phyloP scores from a whole-genome alignment of 352 stramenopile genomes.

The Globisporangium sylvaticum region DNA sequence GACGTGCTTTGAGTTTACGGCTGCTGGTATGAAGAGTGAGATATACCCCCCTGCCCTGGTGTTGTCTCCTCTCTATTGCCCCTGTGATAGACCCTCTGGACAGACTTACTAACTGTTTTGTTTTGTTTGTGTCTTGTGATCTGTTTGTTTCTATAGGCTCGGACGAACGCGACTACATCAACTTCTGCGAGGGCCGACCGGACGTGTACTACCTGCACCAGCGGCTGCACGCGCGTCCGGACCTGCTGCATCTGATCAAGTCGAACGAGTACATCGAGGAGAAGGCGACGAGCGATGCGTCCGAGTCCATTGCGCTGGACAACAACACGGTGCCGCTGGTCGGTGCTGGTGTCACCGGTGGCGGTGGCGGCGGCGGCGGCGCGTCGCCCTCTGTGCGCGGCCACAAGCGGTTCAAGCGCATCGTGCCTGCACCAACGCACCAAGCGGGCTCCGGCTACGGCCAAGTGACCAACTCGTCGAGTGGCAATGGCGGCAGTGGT shows the following conservation, averaged over 20 bases:
- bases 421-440: slow-evolving; percentile 20
- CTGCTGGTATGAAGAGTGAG: slow-evolving; percentile 85
- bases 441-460: neutral
- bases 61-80: neutral
- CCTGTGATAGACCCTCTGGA: neutral
- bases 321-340: slow-evolving; percentile 6
- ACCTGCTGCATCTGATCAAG: slow-evolving; percentile 77
- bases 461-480: neutral
- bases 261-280: slow-evolving; percentile 84
- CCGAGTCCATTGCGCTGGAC: slow-evolving; percentile 30
- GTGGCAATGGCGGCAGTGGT: neutral
- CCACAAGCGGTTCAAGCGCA: slow-evolving; percentile 71
- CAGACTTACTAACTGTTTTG: slow-evolving; percentile 17
- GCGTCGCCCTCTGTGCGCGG: slow-evolving; percentile 28
- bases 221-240: slow-evolving; percentile 61
- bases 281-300: slow-evolving; percentile 59
- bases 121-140: slow-evolving; percentile 19
- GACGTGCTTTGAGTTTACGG: slow-evolving; percentile 78
- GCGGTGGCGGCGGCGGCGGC: neutral
- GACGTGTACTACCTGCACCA: slow-evolving; percentile 83
- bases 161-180: slow-evolving; percentile 75
- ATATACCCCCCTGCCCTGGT: slow-evolving; percentile 8
- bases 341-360: neutral
- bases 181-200: slow-evolving; percentile 66
- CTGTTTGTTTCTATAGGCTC: slow-evolving; percentile 32